Percentiles rank a stretch among this genome's conserved stretches.
These are phyloP conservation scores for Malus orientalis DNA, from an alignment of 306 rosid genomes.

Conservation along the genomic window DNA sequence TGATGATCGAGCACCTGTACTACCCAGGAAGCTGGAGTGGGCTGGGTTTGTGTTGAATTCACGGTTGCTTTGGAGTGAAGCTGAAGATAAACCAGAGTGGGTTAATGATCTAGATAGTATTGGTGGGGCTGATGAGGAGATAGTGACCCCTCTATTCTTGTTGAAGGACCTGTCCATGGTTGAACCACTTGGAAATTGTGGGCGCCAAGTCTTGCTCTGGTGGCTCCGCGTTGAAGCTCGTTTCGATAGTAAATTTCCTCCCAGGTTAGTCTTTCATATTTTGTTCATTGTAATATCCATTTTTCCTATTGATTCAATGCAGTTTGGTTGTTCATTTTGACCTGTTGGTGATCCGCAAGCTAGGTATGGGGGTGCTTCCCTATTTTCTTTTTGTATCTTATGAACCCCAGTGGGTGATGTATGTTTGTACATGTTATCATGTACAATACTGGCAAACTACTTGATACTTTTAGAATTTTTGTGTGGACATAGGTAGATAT, in stretches of 20 bases:
- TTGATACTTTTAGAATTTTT: neutral
- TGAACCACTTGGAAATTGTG: conserved; percentile 94
- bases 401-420: neutral
- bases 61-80: conserved; percentile 70
- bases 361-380: neutral
- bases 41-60: conserved; percentile 95
- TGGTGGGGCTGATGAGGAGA: conserved; percentile 42
- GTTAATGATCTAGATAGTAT: conserved; percentile 60
- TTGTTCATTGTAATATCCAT: neutral
- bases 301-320: neutral
- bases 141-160: conserved; percentile 76
- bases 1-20: conserved; percentile 77
- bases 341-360: neutral
- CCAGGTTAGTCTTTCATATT: conserved; percentile 46
- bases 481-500: neutral
- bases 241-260: conserved; percentile 92
- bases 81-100: conserved; percentile 80
- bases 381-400: neutral
- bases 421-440: neutral
- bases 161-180: conserved; percentile 68
- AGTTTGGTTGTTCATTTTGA: neutral
- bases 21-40: conserved; percentile 88
- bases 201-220: conserved; percentile 89
- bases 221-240: conserved; percentile 99
- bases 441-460: neutral